Evolutionary conservation across 305 asterid genomes (phyloP).

Genomic region (Fraxinus sp.): DNA sequence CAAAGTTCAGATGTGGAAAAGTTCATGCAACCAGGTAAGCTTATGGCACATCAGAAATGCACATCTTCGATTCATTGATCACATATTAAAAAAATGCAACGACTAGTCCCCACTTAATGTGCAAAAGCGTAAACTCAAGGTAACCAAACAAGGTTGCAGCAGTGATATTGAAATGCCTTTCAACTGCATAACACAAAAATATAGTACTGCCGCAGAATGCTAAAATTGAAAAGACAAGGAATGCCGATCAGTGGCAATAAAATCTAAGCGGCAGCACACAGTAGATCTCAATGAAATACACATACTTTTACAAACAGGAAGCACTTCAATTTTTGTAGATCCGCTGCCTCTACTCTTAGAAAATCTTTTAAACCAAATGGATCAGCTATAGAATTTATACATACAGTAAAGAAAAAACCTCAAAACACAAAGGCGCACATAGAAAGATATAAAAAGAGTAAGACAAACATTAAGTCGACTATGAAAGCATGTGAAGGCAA

Average conservation of each 20-base stretch:
- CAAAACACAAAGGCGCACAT: background rate
- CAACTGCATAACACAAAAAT: background rate
- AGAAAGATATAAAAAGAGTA: background rate
- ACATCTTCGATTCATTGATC: background rate
- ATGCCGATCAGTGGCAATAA: background rate
- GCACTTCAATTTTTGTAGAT: background rate
- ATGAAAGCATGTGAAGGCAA: background rate
- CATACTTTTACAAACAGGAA: background rate
- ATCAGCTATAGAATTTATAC: background rate
- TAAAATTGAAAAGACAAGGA: background rate
- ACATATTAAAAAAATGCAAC: background rate
- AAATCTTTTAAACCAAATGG: background rate
- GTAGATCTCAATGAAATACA: background rate
- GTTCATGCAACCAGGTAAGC: constrained; percentile 6
- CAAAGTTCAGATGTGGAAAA: background rate
- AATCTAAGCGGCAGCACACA: background rate
- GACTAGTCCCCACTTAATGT: background rate
- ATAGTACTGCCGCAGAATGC: background rate
- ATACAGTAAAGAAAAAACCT: background rate
- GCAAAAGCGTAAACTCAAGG: background rate
- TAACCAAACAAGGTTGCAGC: background rate
- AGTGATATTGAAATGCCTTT: background rate
- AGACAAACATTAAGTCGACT: background rate
- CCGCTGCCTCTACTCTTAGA: background rate
- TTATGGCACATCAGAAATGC: background rate